These are phyloP conservation scores for Salix suchowensis DNA, from an alignment of 345 rosid species.

Conservation along the genomic window DNA sequence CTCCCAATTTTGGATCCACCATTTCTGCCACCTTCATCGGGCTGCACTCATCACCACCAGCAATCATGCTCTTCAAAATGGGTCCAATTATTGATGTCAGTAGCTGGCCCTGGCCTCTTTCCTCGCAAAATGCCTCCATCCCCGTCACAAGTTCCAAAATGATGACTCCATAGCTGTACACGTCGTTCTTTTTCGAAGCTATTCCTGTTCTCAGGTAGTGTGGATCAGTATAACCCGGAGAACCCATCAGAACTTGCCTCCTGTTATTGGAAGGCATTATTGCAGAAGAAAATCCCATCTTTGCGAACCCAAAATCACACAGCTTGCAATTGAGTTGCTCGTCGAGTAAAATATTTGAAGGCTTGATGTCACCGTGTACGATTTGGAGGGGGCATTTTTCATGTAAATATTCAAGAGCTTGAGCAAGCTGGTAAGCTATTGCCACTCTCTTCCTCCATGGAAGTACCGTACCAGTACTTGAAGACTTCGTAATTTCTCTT, in stretches of 20 bases:
- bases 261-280: slow-evolving; percentile 37
- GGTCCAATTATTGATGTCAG: slow-evolving; percentile 44
- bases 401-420: slow-evolving; percentile 75
- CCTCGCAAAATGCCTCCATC: slow-evolving; percentile 61
- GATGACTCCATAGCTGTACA: slow-evolving; percentile 78
- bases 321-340: slow-evolving; percentile 64
- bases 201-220: slow-evolving; percentile 76
- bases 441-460: slow-evolving; percentile 58
- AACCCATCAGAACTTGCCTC: slow-evolving; percentile 63
- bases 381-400: slow-evolving; percentile 65
- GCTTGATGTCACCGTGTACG: slow-evolving; percentile 78
- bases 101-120: slow-evolving; percentile 50
- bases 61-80: slow-evolving; percentile 15
- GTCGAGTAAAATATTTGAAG: slow-evolving; percentile 75
- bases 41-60: slow-evolving; percentile 5
- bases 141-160: slow-evolving; percentile 72
- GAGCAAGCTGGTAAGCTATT: slow-evolving; percentile 63
- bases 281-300: slow-evolving; percentile 72
- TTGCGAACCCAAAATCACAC: slow-evolving; percentile 84
- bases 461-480: slow-evolving; percentile 18
- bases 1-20: slow-evolving; percentile 57
- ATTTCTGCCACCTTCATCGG: slow-evolving; percentile 27
- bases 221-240: slow-evolving; percentile 90
- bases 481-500: not conserved
- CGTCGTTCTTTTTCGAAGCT: slow-evolving; percentile 75